phyloP scores from a whole-genome alignment of 495 filamentous ascomycete genomes.

The Podospora fimiseda region DNA sequence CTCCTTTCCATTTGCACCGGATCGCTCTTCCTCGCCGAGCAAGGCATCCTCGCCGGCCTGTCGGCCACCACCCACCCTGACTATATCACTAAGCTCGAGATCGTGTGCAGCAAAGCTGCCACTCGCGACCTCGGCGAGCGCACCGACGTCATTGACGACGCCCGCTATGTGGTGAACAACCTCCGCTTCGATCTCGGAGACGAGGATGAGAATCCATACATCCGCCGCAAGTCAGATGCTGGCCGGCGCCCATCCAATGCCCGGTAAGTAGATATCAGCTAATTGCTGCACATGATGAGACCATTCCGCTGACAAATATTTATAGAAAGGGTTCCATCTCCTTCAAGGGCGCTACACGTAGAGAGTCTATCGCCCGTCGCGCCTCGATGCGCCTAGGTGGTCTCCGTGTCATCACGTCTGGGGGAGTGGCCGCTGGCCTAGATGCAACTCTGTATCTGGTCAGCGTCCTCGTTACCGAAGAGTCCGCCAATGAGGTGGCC shows the following conservation, averaged over 20 bases:
- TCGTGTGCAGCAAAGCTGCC: constrained; percentile 59
- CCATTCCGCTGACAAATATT: not conserved
- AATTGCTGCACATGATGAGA: no score
- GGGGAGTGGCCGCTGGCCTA: constrained; percentile 68
- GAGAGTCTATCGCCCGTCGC: constrained; percentile 62
- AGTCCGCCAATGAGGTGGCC: constrained; percentile 61
- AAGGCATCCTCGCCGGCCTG: constrained; percentile 64
- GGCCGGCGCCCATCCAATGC: constrained; percentile 54
- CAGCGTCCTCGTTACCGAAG: constrained; percentile 61
- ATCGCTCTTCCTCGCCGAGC: constrained; percentile 61
- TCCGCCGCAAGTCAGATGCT: constrained; percentile 58
- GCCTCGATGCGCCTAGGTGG: constrained; percentile 60
- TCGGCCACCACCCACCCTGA: constrained; percentile 66
- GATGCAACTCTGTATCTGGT: constrained; percentile 77
- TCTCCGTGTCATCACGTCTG: constrained; percentile 68
- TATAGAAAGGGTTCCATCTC: constrained; percentile 62
- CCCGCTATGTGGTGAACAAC: constrained; percentile 76
- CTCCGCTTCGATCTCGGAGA: constrained; percentile 68
- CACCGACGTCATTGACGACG: constrained; percentile 65
- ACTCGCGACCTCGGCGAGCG: constrained; percentile 51
- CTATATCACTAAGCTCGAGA: constrained; percentile 58
- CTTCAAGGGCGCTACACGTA: constrained; percentile 56
- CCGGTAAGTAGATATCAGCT: constrained; percentile 35
- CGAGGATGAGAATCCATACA: constrained; percentile 68
- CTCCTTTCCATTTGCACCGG: constrained; percentile 73